Evolutionary conservation across 805 yeast genomes (phyloP), one percentile per base, ranked within the genome.

Genomic region (Brettanomyces bruxellensis): DNA sequence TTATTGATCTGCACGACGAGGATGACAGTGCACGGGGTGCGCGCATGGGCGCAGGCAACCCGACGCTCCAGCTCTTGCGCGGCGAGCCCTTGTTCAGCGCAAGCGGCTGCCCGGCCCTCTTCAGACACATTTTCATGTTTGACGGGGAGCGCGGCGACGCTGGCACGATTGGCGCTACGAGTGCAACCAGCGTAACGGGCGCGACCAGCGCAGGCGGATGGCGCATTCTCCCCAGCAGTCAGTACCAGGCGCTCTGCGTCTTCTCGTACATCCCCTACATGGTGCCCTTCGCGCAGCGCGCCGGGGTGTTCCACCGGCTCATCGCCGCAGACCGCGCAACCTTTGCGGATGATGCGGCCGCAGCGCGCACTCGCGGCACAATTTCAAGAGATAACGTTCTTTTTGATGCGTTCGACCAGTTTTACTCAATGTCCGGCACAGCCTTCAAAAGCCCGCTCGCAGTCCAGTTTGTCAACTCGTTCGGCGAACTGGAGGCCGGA

Each of bases 401-500:
- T 11, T 82, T 80, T 34, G 96, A 88, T 65, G 90, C 96, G 0
- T 86, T 70, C 58, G 66, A 71, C 1, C 71, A 70, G 5, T 83
- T 83, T 56, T 73, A 75, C 32, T 63, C 67, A 3, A 54, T 72
- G 1, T 45, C 57, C 8, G 87, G 89, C 0, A 56, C 68, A 1
- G 65, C 66, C 4, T 75, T 90, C 60, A 88, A 85, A 55, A 58
- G 72, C 7, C 71, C 69, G 34, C 61, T 90, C 8, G 67, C 75
- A 1, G 88, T 93, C 2, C 72, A 73, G 13, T 89, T 93, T 58
- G 68, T 69, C 35, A 85, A 86, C 55, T 76, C 83, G 47, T 78
- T 81, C 64, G 95, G 90, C 2, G 75, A 69, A 34, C 51, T 44
- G 25, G 98, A 91, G 60, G 88, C 82, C 0, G 99, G 99, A 1